These are phyloP conservation scores for Setomelanomma holmii DNA, from an alignment of 2,329 filamentous ascomycete species.

Conservation along the genomic window DNA sequence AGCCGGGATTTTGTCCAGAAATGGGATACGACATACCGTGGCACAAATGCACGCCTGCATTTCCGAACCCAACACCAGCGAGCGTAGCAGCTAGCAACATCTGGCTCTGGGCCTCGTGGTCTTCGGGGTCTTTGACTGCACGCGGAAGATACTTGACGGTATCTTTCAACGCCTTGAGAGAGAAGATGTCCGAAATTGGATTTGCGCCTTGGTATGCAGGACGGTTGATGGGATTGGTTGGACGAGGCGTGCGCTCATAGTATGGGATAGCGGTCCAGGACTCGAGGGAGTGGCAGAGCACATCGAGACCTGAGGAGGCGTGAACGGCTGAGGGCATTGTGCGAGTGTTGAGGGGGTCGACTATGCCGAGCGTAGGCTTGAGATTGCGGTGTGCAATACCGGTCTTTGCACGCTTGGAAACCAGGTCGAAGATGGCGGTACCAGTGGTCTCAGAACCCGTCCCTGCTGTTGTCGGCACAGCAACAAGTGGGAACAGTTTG, in stretches of 20 bases:
- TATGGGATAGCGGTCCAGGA: slow-evolving; percentile 98
- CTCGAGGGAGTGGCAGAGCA: slow-evolving; percentile 93
- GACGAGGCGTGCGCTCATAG: slow-evolving; percentile 81
- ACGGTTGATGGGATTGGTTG: slow-evolving; percentile 85
- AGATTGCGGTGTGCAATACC: slow-evolving; percentile 94
- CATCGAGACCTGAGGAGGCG: slow-evolving; percentile 89
- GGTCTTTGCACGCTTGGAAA: slow-evolving; percentile 89
- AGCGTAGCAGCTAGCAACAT: slow-evolving; percentile 96
- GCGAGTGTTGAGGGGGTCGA: slow-evolving; percentile 84
- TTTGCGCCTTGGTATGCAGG: slow-evolving; percentile 98
- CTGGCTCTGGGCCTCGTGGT: slow-evolving; percentile 89
- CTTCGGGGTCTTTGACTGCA: slow-evolving; percentile 85
- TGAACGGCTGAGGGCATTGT: slow-evolving; percentile 97
- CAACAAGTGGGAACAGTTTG: slow-evolving; percentile 76
- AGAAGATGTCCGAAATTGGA: slow-evolving; percentile 97
- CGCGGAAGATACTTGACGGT: slow-evolving; percentile 94
- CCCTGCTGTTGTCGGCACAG: slow-evolving; percentile 84
- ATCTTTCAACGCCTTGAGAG: slow-evolving; percentile 78
- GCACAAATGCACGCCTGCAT: slow-evolving; percentile 91
- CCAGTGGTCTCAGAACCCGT: slow-evolving; percentile 95
- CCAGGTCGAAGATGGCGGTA: slow-evolving; percentile 96
- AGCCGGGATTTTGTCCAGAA: slow-evolving; percentile 90
- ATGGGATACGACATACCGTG: slow-evolving; percentile 98
- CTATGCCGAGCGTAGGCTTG: slow-evolving; percentile 92
- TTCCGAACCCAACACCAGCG: slow-evolving; percentile 95